Conservation (phyloP, 768 basidiomycete species). For the Suillus weaverae region DNA sequence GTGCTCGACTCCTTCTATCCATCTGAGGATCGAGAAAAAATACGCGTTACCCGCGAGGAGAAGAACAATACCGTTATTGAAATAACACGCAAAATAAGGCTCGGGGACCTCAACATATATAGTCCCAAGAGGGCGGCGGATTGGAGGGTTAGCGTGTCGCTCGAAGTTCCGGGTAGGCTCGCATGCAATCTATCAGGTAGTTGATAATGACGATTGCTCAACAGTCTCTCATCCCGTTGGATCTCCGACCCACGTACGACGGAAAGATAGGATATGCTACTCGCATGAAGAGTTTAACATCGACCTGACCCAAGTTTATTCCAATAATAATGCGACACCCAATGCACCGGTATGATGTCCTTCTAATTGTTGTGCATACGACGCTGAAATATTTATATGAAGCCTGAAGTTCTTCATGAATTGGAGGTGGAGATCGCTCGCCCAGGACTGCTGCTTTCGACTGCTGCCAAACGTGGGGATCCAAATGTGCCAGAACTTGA, state of each 20-base stretch:
- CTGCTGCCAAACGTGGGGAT: conserved; percentile 69
- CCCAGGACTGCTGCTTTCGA: conserved; percentile 65
- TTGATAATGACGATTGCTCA: neutral
- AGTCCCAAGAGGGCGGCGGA: conserved; percentile 82
- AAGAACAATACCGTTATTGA: conserved; percentile 64
- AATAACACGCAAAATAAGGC: conserved; percentile 74
- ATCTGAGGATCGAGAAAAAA: conserved; percentile 51
- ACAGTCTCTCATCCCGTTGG: conserved; percentile 71
- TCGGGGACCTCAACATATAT: conserved; percentile 87
- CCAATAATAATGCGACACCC: conserved; percentile 39
- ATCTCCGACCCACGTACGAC: conserved; percentile 55
- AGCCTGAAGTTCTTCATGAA: conserved; percentile 76
- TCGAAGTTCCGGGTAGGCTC: conserved; percentile 82
- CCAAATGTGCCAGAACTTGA: conserved; percentile 60
- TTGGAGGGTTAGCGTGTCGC: conserved; percentile 90
- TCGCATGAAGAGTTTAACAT: conserved; percentile 90
- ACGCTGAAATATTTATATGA: neutral
- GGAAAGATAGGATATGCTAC: conserved; percentile 93
- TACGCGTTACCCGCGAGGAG: conserved; percentile 84
- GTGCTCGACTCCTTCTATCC: conserved; percentile 81
- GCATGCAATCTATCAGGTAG: neutral
- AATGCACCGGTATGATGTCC: conserved; percentile 48
- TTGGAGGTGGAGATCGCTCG: conserved; percentile 87
- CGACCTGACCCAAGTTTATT: conserved; percentile 90
- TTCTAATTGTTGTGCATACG: neutral